These are phyloP conservation scores for Pythium sp. DNA, from an alignment of 352 stramenopile species.

Conservation along the genomic window DNA sequence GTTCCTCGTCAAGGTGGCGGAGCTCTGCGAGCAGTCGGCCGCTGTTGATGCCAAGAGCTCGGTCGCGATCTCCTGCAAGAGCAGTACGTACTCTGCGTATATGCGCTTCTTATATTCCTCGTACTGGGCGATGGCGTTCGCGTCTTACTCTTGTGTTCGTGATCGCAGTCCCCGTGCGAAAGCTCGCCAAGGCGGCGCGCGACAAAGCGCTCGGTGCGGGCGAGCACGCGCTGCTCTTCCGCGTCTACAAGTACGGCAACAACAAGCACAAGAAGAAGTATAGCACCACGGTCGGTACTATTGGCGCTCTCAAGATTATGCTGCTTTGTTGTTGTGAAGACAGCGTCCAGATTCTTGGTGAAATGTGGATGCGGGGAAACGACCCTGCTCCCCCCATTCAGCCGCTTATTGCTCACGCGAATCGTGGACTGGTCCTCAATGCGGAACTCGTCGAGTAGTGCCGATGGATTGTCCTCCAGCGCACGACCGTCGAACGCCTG, in stretches of 20 bases:
- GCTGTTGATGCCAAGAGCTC: slow-evolving; percentile 37
- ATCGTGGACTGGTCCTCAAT: no score
- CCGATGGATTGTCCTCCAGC: no score
- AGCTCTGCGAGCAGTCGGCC: slow-evolving; percentile 43
- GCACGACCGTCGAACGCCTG: no score
- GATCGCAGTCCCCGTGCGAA: slow-evolving; percentile 18
- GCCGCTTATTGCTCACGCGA: no score
- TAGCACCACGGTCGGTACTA: slow-evolving; percentile 56
- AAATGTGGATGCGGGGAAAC: no score
- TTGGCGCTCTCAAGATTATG: neutral
- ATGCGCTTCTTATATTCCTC: neutral
- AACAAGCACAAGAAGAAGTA: slow-evolving; percentile 89
- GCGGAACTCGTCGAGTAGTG: no score
- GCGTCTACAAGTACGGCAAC: slow-evolving; percentile 77
- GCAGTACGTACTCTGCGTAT: slow-evolving; percentile 29
- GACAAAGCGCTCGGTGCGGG: slow-evolving; percentile 37
- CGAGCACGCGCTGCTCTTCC: slow-evolving; percentile 69
- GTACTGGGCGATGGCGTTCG: slow-evolving; percentile 4
- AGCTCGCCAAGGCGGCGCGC: slow-evolving; percentile 7
- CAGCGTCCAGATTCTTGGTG: no score
- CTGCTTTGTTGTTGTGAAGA: no score
- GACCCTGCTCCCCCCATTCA: no score
- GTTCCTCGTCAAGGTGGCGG: slow-evolving; percentile 58
- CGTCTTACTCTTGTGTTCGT: neutral
- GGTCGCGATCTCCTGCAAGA: slow-evolving; percentile 66